These are phyloP conservation scores for Tolypocladium nubicola DNA, from an alignment of 2,329 filamentous ascomycete species.

Conservation along the genomic window DNA sequence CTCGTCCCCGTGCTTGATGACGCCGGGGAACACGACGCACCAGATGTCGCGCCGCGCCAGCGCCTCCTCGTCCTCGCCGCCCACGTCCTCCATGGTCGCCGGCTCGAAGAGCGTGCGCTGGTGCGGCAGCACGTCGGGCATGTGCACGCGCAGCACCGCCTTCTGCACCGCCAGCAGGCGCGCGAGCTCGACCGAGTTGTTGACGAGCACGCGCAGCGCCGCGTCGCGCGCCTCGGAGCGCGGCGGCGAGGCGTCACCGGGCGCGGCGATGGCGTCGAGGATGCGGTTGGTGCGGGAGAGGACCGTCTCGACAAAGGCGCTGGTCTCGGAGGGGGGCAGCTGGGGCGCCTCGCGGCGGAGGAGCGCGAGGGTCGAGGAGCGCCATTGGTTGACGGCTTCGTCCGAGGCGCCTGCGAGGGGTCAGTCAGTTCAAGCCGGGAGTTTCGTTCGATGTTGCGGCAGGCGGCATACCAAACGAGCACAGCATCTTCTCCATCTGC, in stretches of 20 bases:
- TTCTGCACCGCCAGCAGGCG: constrained; percentile 47
- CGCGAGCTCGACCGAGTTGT: constrained; percentile 43
- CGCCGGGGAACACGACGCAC: constrained; percentile 54
- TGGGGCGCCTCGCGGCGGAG: constrained; percentile 41
- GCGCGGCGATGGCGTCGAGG: constrained; percentile 36
- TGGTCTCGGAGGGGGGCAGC: constrained; percentile 35
- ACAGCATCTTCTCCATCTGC: constrained; percentile 36
- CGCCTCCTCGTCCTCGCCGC: constrained; percentile 48
- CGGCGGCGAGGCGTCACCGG: not conserved
- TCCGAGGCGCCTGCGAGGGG: constrained; percentile 27
- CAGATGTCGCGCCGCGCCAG: constrained; percentile 41
- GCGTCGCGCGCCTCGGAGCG: constrained; percentile 36
- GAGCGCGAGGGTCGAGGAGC: constrained; percentile 51
- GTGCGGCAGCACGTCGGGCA: constrained; percentile 43
- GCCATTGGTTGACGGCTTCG: constrained; percentile 54
- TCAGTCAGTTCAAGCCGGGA: too few relatives aligned
- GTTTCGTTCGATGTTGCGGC: not conserved
- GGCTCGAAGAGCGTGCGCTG: constrained; percentile 46
- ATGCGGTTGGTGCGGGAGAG: constrained; percentile 37
- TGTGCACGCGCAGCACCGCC: constrained; percentile 43
- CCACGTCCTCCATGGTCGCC: constrained; percentile 54
- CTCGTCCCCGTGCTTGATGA: constrained; percentile 56
- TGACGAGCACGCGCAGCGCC: constrained; percentile 40
- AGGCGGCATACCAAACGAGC: constrained; percentile 26
- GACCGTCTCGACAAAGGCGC: constrained; percentile 28